These are phyloP conservation scores for Hypoxylon sp. DNA, from an alignment of 2,329 filamentous ascomycete species.

Conservation along the genomic window DNA sequence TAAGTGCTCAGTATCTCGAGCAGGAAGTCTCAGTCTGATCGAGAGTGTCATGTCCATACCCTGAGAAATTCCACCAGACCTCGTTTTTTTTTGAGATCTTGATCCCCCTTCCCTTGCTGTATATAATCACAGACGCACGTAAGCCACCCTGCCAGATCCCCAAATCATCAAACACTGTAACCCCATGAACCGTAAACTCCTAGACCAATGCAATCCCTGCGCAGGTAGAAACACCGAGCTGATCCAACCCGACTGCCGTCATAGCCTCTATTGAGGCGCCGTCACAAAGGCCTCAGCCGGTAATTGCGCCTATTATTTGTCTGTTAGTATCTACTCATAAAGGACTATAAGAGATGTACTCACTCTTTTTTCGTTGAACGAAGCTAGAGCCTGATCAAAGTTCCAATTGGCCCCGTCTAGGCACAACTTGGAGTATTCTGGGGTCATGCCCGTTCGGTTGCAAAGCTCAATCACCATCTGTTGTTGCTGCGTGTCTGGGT, in stretches of 20 bases:
- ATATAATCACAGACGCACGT: slow-evolving; percentile 35
- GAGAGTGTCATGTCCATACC: slow-evolving; percentile 14
- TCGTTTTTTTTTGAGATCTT: slow-evolving; percentile 4
- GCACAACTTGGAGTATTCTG: slow-evolving; percentile 84
- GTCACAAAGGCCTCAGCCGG: slow-evolving; percentile 64
- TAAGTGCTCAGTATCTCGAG: slow-evolving; percentile 7
- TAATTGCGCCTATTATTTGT: slow-evolving; percentile 58
- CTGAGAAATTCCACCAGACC: slow-evolving; percentile 5
- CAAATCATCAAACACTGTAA: slow-evolving; percentile 39
- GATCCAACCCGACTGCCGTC: slow-evolving; percentile 2
- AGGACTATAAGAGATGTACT: slow-evolving; percentile 44
- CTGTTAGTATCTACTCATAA: slow-evolving; percentile 18
- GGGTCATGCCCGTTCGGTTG: slow-evolving; percentile 83
- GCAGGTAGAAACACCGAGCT: slow-evolving; percentile 9
- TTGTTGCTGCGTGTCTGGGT: slow-evolving; percentile 69
- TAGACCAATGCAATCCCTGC: slow-evolving; percentile 44
- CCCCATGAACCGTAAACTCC: slow-evolving; percentile 45
- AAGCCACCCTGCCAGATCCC: slow-evolving; percentile 16
- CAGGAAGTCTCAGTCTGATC: slow-evolving; percentile 20
- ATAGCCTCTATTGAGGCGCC: slow-evolving; percentile 18
- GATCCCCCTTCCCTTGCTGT: slow-evolving; percentile 11
- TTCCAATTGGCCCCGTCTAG: slow-evolving; percentile 85
- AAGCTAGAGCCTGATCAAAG: slow-evolving; percentile 78
- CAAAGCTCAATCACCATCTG: slow-evolving; percentile 82
- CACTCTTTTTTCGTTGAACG: slow-evolving; percentile 84